Conservation (phyloP, 345 rosid species). For the Angophora floribunda region DNA sequence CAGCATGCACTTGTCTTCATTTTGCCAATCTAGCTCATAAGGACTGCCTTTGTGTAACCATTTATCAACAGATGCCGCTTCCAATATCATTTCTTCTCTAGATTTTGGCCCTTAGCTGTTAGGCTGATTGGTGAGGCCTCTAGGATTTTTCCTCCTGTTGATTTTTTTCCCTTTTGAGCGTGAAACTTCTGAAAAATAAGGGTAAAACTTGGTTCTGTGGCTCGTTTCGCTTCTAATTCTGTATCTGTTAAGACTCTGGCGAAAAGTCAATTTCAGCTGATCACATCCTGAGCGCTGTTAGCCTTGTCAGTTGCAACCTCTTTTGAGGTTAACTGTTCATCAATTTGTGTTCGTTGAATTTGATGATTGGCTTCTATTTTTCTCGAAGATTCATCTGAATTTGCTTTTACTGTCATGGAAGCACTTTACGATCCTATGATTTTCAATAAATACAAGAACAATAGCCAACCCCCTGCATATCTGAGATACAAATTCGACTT, state of each 20-base stretch:
- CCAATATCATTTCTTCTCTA: background rate
- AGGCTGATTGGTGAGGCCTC: background rate
- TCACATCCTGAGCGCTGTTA: background rate
- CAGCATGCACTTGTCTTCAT: background rate
- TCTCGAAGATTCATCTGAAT: slow-evolving; percentile 4
- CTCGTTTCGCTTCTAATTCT: background rate
- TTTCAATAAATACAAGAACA: background rate
- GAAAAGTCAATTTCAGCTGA: background rate
- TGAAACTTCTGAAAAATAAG: background rate
- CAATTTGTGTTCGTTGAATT: background rate
- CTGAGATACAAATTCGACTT: background rate
- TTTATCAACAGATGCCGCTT: background rate
- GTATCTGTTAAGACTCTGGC: background rate
- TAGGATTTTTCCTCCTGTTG: background rate
- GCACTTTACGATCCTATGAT: background rate
- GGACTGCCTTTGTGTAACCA: background rate
- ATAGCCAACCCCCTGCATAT: background rate
- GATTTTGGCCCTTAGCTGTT: background rate
- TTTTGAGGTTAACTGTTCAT: background rate
- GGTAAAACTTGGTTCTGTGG: background rate
- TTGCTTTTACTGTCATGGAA: background rate
- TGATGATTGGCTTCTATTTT: background rate
- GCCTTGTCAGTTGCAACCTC: background rate
- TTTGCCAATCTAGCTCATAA: background rate
- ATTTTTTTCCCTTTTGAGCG: background rate